Conservation (phyloP, 2,329 filamentous ascomycete species). For the Cadophora luteo-olivacea region DNA sequence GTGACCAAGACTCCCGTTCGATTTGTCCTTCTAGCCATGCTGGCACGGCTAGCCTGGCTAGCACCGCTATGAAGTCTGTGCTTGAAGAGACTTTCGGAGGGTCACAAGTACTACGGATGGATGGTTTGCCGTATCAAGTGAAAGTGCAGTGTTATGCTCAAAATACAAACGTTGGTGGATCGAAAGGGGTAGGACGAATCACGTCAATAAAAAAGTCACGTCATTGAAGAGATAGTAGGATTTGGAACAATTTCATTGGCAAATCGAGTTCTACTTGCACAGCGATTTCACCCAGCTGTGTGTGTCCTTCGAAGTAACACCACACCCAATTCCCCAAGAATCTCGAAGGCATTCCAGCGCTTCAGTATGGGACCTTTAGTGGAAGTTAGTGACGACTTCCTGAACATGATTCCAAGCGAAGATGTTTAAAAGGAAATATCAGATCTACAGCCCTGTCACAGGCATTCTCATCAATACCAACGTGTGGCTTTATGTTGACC, state of each 20-base stretch:
- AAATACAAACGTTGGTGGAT: background rate
- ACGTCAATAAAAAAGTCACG: background rate
- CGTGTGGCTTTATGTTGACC: slow-evolving; percentile 55
- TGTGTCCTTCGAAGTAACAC: background rate
- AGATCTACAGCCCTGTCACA: slow-evolving; percentile 70
- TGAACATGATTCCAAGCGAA: background rate
- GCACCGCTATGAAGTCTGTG: background rate
- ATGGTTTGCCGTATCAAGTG: too few relatives aligned
- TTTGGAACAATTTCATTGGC: background rate
- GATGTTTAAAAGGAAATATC: slow-evolving; percentile 36
- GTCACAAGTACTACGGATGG: background rate
- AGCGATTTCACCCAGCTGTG: background rate
- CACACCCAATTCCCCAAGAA: background rate
- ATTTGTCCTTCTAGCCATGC: background rate
- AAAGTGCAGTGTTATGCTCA: too few relatives aligned
- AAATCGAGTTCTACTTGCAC: background rate
- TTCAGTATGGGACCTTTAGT: background rate
- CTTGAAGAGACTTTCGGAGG: background rate
- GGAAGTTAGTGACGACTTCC: background rate
- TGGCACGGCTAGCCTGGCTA: background rate
- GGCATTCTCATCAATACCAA: slow-evolving; percentile 88
- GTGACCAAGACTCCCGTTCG: background rate
- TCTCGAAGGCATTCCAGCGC: slow-evolving; percentile 2
- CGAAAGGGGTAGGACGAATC: too few relatives aligned
- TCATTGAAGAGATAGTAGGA: background rate